Evolutionary conservation across 2,329 filamentous ascomycete genomes (phyloP).

Genomic region (Pseudogymnoascus sp.): DNA sequence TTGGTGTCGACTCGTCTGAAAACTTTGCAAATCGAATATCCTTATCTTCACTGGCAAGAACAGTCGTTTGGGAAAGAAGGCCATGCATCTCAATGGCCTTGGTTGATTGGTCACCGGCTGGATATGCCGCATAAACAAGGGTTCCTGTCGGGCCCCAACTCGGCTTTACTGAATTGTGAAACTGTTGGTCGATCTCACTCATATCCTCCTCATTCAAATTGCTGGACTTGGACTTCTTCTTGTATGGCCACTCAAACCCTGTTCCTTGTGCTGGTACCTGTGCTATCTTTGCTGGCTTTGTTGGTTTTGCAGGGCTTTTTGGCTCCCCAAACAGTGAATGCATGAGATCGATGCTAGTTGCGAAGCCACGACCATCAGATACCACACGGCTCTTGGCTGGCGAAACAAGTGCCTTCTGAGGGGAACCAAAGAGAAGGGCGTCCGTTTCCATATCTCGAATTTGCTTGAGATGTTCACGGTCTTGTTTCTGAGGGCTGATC

Average conservation of each 20-base stretch:
- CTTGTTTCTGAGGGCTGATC: conserved; percentile 86
- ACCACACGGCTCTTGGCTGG: conserved; percentile 19
- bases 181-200: conserved; percentile 53
- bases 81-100: conserved; percentile 34
- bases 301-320: conserved; percentile 47
- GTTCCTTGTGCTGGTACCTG: not conserved
- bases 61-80: conserved; percentile 44
- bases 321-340: conserved; percentile 80
- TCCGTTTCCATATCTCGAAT: conserved; percentile 40
- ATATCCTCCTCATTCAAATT: conserved; percentile 53
- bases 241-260: conserved; percentile 67
- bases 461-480: conserved; percentile 62
- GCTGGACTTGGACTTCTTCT: conserved; percentile 65
- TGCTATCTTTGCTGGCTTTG: conserved; percentile 23
- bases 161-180: conserved; percentile 67
- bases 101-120: conserved; percentile 8
- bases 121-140: conserved; percentile 50
- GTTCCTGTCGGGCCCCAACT: conserved; percentile 70
- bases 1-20: conserved; percentile 48
- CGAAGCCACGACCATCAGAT: conserved; percentile 54
- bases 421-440: conserved; percentile 21
- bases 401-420: conserved; percentile 27
- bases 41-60: conserved; percentile 53
- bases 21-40: conserved; percentile 59
- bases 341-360: conserved; percentile 91